Evolutionary conservation across 345 rosid species (phyloP), one percentile per base, ranked within the genome.

Genomic region (Salix exigua): DNA sequence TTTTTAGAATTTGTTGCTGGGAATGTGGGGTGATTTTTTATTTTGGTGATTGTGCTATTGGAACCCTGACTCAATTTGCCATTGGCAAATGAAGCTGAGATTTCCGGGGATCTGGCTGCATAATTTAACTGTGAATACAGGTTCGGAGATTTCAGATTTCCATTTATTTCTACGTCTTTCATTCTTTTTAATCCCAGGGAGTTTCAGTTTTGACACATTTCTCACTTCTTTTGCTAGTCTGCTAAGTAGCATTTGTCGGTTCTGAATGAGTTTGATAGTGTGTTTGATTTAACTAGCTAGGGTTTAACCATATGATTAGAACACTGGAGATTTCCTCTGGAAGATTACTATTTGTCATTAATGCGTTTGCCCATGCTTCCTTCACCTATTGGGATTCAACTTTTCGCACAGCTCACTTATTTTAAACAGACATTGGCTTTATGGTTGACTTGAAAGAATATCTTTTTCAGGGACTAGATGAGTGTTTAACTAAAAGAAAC

Each of bases 71-170:
- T 73, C 81, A 73, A 11, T 65, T 70, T 75, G 73, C 75, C 78
- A 25, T 74, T 75, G 78, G 87, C 86, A 76, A 88, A 87, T 89
- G 90, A 89, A 91, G 86, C 81, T 83, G 88, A 88, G 82, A 82
- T 75, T 72, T 83, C 76, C 77, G 75, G 77, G 75, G 88, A 87
- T 78, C 85, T 84, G 84, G 80, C 82, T 82, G 78, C 90, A 48
- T 44, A 70, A 28, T 74, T 79, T 77, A 75, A 78, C 80, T 72
- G 77, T 78, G 81, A 83, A 77, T 71, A 85, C 84, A 88, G 91
- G 89, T 86, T 72, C 77, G 78, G 7, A 64, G 61, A 25, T 70
- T 71, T 42, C 26, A 66, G 23, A 51, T 61, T 28, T 63, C 37
- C 33, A 16, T 67, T 73, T 23, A 21, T 30, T 26, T 40, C 2